These are phyloP conservation scores for Prunus kanzakura DNA, from an alignment of 306 rosid species.

Conservation along the genomic window DNA sequence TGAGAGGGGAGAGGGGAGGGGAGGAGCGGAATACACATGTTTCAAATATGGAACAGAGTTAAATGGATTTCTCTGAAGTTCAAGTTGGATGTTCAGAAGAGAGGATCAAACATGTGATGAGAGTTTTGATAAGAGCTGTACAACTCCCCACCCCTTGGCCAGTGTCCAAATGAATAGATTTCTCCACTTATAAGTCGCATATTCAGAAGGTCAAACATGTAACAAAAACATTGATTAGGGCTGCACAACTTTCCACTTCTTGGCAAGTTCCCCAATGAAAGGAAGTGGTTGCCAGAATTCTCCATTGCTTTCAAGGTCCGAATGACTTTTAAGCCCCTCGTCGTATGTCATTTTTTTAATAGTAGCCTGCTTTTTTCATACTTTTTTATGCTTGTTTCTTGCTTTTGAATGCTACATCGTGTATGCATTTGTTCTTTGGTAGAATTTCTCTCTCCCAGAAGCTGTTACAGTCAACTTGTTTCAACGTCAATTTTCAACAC, in stretches of 20 bases:
- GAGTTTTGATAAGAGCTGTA: background rate
- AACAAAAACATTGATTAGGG: background rate
- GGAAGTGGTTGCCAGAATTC: background rate
- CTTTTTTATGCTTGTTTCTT: background rate
- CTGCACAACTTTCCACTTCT: background rate
- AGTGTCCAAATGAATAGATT: background rate
- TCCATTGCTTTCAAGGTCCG: background rate
- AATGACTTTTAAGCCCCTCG: background rate
- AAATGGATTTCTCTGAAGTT: background rate
- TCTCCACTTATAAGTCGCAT: background rate
- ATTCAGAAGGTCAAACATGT: background rate
- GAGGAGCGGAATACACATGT: background rate
- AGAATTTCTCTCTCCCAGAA: background rate
- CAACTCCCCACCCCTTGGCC: background rate
- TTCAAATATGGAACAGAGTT: background rate
- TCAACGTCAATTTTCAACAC: background rate
- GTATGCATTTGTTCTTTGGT: background rate
- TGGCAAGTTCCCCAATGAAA: background rate
- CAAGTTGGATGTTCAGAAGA: background rate
- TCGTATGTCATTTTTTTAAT: background rate
- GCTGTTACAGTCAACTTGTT: background rate
- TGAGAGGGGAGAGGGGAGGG: background rate
- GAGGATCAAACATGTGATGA: background rate
- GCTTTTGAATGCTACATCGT: background rate
- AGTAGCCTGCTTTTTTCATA: background rate